phyloP scores from a whole-genome alignment of 495 filamentous ascomycete genomes.

The Polyplosphaeria fusca region DNA sequence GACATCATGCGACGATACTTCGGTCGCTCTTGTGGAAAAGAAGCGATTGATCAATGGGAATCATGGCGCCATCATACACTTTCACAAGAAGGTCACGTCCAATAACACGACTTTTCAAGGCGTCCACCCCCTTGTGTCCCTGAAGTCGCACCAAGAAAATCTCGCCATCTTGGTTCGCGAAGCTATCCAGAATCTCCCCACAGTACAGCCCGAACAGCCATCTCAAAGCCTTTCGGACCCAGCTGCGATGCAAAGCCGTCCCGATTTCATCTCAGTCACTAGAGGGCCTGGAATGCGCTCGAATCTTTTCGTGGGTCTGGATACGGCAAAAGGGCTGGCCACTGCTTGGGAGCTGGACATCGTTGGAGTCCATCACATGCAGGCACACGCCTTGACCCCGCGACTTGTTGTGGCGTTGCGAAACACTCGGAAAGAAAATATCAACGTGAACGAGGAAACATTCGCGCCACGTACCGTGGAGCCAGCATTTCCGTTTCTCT shows the following conservation, averaged over 20 bases:
- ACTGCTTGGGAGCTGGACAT: constrained; percentile 73
- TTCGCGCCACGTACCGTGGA: no score
- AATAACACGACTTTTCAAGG: constrained; percentile 68
- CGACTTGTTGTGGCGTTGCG: constrained; percentile 67
- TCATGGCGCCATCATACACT: constrained; percentile 54
- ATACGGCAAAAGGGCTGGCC: constrained; percentile 84
- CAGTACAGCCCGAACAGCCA: background rate
- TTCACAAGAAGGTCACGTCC: constrained; percentile 78
- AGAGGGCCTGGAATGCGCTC: constrained; percentile 84
- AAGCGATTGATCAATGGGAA: background rate
- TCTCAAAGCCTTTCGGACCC: background rate
- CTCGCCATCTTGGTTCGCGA: constrained; percentile 64
- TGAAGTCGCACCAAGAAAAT: constrained; percentile 67
- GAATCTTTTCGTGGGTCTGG: constrained; percentile 69
- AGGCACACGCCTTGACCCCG: constrained; percentile 88
- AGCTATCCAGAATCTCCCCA: constrained; percentile 57
- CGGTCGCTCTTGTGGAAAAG: constrained; percentile 77
- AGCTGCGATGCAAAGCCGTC: constrained; percentile 45
- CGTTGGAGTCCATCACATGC: constrained; percentile 92
- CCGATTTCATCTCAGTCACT: constrained; percentile 82
- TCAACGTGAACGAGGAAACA: background rate
- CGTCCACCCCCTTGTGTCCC: constrained; percentile 71
- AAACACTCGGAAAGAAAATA: background rate
- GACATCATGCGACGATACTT: constrained; percentile 96
- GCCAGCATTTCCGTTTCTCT: constrained; percentile 75